Evolutionary conservation across 495 filamentous ascomycete species (phyloP).

Genomic region (Viridothelium virens): DNA sequence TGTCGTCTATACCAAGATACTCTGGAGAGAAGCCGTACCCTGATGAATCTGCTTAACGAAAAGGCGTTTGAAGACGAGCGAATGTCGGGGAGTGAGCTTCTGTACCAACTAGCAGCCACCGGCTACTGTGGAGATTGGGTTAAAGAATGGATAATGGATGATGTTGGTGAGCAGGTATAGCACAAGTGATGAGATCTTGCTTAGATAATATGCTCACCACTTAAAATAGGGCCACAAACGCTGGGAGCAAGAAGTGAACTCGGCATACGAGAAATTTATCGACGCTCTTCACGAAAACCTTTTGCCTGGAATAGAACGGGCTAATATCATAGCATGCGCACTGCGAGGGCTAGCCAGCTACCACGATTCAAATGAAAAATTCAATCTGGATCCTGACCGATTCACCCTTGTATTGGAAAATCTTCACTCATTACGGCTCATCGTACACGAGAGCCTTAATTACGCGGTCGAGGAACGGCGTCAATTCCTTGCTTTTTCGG

Average conservation of each 20-base stretch:
- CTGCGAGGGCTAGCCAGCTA: constrained; percentile 82
- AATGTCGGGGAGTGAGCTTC: constrained; percentile 60
- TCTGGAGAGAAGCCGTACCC: not conserved
- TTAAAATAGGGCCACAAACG: constrained; percentile 75
- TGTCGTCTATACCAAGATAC: not conserved
- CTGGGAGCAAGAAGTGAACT: constrained; percentile 81
- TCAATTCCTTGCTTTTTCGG: constrained; percentile 69
- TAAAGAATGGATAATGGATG: constrained; percentile 83
- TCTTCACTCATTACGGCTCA: constrained; percentile 49
- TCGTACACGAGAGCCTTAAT: constrained; percentile 65
- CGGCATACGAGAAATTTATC: constrained; percentile 68
- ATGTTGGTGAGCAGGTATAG: constrained; percentile 69
- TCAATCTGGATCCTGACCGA: constrained; percentile 52
- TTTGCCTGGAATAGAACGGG: constrained; percentile 76
- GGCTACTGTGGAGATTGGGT: constrained; percentile 69
- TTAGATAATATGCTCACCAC: not conserved
- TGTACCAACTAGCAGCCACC: constrained; percentile 81
- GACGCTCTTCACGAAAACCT: constrained; percentile 76
- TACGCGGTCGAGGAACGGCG: constrained; percentile 67
- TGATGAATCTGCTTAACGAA: constrained; percentile 45
- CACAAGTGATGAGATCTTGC: not conserved
- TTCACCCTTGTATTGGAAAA: constrained; percentile 26
- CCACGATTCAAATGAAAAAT: constrained; percentile 56
- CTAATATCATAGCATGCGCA: constrained; percentile 70
- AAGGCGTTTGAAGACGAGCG: constrained; percentile 51